These are phyloP conservation scores for Microbotryum intermedium DNA, from an alignment of 1,284 basidiomycete species.

Conservation along the genomic window DNA sequence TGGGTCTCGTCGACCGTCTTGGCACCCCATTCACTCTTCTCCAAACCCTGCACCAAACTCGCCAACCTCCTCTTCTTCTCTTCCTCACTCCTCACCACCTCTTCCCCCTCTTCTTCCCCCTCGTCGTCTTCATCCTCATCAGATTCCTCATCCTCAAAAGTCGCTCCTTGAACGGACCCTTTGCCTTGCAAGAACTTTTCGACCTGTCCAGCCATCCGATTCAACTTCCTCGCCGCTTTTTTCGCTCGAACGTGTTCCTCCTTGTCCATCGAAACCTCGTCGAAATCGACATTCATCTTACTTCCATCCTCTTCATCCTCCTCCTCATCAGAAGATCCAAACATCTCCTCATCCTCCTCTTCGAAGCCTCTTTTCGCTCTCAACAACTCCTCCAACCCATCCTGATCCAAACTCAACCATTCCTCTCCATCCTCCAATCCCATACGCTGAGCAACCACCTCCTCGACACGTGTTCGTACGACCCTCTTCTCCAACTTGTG, in stretches of 20 bases:
- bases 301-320: conserved; percentile 41
- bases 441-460: too few relatives aligned
- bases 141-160: conserved; percentile 56
- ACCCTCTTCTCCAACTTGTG: too few relatives aligned
- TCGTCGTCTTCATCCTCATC: conserved; percentile 35
- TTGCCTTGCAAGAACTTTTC: conserved; percentile 77
- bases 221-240: conserved; percentile 60
- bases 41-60: too few relatives aligned
- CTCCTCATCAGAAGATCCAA: conserved; percentile 22
- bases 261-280: conserved; percentile 1
- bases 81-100: conserved; percentile 42
- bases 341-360: conserved; percentile 26
- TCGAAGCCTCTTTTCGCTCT: conserved; percentile 13
- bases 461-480: too few relatives aligned
- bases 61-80: conserved; percentile 1
- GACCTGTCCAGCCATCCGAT: conserved; percentile 70
- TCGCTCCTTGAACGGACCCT: conserved; percentile 75
- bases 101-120: conserved; percentile 29
- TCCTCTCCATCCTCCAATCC: conserved; percentile 56
- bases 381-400: conserved; percentile 57
- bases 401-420: conserved; percentile 61
- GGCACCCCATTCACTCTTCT: background rate
- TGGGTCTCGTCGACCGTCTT: too few relatives aligned
- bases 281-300: background rate
- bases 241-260: conserved; percentile 26